phyloP scores from a whole-genome alignment of 805 yeast genomes.

The Suhomyces canberraensis region DNA sequence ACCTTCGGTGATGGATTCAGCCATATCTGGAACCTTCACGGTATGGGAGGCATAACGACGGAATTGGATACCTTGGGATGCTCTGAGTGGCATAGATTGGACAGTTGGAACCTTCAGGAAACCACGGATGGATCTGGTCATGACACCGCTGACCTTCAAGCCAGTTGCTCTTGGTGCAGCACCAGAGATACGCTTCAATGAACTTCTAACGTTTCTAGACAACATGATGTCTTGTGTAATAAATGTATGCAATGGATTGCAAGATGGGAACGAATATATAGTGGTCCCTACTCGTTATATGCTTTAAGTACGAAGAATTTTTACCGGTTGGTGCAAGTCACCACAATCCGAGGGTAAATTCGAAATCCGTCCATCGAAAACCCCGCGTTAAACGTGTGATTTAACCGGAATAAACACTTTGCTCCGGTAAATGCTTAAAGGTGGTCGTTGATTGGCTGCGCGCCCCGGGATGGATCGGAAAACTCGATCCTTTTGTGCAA shows the following conservation, averaged over 20 bases:
- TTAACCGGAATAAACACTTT: conserved; percentile 1
- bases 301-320: background rate
- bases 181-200: conserved; percentile 24
- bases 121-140: conserved; percentile 14
- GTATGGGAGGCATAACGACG: conserved; percentile 37
- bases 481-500: background rate
- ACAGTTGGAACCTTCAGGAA: conserved; percentile 1
- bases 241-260: background rate
- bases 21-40: conserved; percentile 97
- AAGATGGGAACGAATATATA: background rate
- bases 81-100: conserved; percentile 2
- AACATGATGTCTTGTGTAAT: conserved; percentile 22
- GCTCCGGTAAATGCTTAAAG: conserved; percentile 4
- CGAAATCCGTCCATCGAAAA: background rate
- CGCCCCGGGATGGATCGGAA: conserved; percentile 4
- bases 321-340: background rate
- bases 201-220: conserved; percentile 31
- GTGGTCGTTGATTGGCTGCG: conserved; percentile 2
- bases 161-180: conserved; percentile 10
- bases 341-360: background rate
- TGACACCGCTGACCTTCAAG: conserved; percentile 13
- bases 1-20: conserved; percentile 97
- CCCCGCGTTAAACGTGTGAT: conserved; percentile 1
- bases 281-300: background rate
- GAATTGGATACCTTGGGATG: conserved; percentile 1